Evolutionary conservation across 345 rosid species (phyloP).

Genomic region (Sonneratia alba): DNA sequence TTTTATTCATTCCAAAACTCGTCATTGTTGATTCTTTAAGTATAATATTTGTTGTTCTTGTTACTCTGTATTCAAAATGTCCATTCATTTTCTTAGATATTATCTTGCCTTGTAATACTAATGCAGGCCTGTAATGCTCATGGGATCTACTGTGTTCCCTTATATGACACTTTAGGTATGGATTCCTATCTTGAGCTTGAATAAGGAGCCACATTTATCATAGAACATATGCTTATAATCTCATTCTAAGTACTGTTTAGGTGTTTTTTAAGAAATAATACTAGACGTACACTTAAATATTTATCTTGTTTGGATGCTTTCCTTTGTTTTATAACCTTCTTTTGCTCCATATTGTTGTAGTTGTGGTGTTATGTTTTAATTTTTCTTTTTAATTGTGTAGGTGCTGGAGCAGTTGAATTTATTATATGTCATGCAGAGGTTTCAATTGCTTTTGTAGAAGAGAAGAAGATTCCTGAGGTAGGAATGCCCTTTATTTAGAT

Average conservation of each 20-base stretch:
- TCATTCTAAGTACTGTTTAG: background rate
- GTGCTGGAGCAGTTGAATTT: slow-evolving; percentile 90
- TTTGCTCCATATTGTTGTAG: background rate
- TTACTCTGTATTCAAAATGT: background rate
- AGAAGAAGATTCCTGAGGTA: slow-evolving; percentile 87
- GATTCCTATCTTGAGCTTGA: background rate
- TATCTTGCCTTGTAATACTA: slow-evolving; percentile 11
- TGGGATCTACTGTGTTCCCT: slow-evolving; percentile 89
- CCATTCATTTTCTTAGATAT: background rate
- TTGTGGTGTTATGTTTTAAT: slow-evolving; percentile 7
- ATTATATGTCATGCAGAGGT: slow-evolving; percentile 84
- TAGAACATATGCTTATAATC: background rate
- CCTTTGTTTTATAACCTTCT: background rate
- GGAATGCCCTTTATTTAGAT: background rate
- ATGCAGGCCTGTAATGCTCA: slow-evolving; percentile 98
- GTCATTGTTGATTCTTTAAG: background rate
- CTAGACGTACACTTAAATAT: background rate
- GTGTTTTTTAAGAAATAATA: background rate
- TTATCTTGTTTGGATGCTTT: background rate
- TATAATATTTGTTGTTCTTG: background rate
- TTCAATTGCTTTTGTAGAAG: slow-evolving; percentile 81
- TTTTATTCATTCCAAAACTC: background rate
- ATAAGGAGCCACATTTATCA: background rate
- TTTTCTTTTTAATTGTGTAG: slow-evolving; percentile 25
- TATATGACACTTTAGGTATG: slow-evolving; percentile 94